Base-by-base conservation (phyloP, 208 protist species). In the Trypanosoma brucei region DNA sequence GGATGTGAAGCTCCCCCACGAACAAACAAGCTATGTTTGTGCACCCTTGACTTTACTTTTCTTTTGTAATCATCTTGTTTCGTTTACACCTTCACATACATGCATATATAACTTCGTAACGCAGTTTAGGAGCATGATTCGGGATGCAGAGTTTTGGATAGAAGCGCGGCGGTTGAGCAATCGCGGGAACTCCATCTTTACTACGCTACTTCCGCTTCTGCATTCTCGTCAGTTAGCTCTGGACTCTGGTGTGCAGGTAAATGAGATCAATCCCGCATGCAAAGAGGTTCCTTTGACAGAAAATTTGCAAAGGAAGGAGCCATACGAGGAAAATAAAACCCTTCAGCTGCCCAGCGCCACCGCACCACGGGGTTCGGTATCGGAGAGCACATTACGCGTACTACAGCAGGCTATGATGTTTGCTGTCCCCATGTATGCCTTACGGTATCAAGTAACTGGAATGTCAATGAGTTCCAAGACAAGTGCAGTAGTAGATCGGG, bases 391-490 rank as follows among this genome's bases (percentile, higher is more conserved):
- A 1, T 33, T 92, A 40, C 79, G 86, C 31, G 83, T 95, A 11
- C 68, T 95, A 35, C 84, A 93, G 72, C 89, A 92, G 39, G 75
- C 91, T 4, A 87, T 95, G 83, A 79, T 95, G 76, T 95, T 82
- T 48, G 82, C 84, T 42, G 77, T 92, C 11, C 86, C 89, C 14
- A 76, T 95, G 11, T 92, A 92, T 64, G 53, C 75, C 0, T 68
- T 92, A 55, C 85, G 78, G 46, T 95, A 95, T 72, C 88, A 84
- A 57, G 69, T 95, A 9, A 84, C 85, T n/a, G 89, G 82, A 52
- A 95, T 95, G 86, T 95, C 89, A 2, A 91, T 95, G 83, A 79
- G 84, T 45, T 87, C 71, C 72, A 84, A 81, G 71, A 91, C 81
- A 14, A 92, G 84, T 73, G 92, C 85, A 66, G 77, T 92, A 55